A percentile compares a stretch with the other conserved stretches of the same genome.
Evolutionary conservation across 1,284 basidiomycete species (phyloP).

Genomic region (Ceratobasidium sp.): DNA sequence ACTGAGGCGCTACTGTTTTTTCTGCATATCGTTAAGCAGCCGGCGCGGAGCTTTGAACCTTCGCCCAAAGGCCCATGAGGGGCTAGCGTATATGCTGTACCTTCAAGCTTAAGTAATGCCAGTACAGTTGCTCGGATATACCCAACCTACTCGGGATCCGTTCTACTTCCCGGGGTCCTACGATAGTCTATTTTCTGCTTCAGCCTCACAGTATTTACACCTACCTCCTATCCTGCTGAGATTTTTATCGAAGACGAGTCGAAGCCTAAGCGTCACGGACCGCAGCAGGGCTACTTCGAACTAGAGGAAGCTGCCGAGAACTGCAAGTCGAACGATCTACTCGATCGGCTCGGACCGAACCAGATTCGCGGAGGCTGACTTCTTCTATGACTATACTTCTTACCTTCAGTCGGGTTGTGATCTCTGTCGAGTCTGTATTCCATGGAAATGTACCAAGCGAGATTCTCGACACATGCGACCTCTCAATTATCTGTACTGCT

Average conservation of each 20-base stretch:
- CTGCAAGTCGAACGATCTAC: constrained; percentile 95
- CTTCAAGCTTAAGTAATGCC: too few species aligned
- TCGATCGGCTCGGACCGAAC: constrained; percentile 98
- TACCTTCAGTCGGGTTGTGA: constrained; percentile 81
- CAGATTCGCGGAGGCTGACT: constrained; percentile 69
- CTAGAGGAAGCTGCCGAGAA: constrained; percentile 96
- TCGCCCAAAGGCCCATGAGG: too few species aligned
- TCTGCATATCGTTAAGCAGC: too few species aligned
- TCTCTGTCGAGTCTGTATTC: constrained; percentile 98
- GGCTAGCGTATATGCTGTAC: too few species aligned
- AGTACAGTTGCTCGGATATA: too few species aligned
- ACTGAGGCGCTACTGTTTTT: too few species aligned
- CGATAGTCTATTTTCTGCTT: too few species aligned
- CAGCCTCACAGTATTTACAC: constrained; percentile 14
- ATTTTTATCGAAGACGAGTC: constrained; percentile 99
- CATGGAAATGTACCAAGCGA: constrained; percentile 97
- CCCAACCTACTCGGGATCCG: too few species aligned
- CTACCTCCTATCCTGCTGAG: constrained; percentile 84
- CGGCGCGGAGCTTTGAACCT: too few species aligned
- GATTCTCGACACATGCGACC: constrained; percentile 96
- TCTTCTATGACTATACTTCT: constrained; percentile 21
- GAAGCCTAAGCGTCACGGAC: constrained; percentile 96
- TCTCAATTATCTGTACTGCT: constrained; percentile 98
- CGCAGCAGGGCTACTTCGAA: constrained; percentile 99
- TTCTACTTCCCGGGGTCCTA: too few species aligned